Evolutionary conservation across 2,329 filamentous ascomycete genomes (phyloP).

Genomic region (Cytospora schulzeri): DNA sequence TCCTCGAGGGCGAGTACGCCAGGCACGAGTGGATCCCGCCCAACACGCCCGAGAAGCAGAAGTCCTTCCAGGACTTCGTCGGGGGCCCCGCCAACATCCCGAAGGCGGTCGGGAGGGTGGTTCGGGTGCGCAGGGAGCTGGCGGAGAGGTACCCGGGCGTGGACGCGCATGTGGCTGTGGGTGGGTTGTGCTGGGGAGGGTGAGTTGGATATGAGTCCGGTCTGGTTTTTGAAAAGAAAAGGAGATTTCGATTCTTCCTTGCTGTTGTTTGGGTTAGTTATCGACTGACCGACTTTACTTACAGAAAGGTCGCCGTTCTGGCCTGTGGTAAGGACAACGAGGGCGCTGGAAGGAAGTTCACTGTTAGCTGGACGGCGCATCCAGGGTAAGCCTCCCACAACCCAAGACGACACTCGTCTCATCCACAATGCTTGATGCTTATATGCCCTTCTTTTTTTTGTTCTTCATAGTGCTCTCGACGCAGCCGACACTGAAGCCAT

Average conservation of each 20-base stretch:
- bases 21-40: slow-evolving; percentile 40
- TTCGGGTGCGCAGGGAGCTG: slow-evolving; percentile 37
- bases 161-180: slow-evolving; percentile 44
- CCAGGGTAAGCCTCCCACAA: slow-evolving; percentile 31
- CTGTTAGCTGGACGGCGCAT: slow-evolving; percentile 38
- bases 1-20: slow-evolving; percentile 42
- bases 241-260: too few relatives aligned
- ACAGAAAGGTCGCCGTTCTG: slow-evolving; percentile 40
- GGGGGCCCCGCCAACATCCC: slow-evolving; percentile 35
- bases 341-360: slow-evolving; percentile 41
- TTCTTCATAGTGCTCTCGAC: slow-evolving; percentile 36
- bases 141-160: slow-evolving; percentile 39
- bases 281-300: not conserved
- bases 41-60: slow-evolving; percentile 48
- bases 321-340: slow-evolving; percentile 41
- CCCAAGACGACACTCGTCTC: not conserved
- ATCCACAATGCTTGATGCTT: not conserved
- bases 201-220: slow-evolving; percentile 34
- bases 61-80: slow-evolving; percentile 38
- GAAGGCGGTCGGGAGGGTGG: slow-evolving; percentile 36
- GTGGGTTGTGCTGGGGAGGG: slow-evolving; percentile 56
- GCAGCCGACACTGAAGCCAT: slow-evolving; percentile 46
- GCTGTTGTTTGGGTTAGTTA: too few relatives aligned
- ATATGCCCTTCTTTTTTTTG: not conserved
- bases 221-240: too few relatives aligned